Evolutionary conservation across 1,284 basidiomycete species (phyloP), one percentile per base, ranked within the genome.

Genomic region (Volvariella surrecta): DNA sequence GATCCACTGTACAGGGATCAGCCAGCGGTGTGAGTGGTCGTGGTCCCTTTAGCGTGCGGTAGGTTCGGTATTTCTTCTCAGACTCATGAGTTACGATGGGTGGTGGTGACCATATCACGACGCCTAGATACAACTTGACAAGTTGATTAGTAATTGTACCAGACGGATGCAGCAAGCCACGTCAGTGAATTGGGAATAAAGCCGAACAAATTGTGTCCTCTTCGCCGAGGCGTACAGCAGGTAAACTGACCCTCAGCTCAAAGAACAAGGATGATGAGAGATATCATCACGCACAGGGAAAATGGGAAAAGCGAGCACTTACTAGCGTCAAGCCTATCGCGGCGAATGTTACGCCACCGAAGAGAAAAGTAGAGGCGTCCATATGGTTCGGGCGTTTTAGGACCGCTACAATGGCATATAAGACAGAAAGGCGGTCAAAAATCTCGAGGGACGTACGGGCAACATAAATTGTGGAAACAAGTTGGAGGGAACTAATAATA

Each of bases 251-350:
- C 79, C 78, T 64, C 55, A 58, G 67, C 79, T 89, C 84, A 68
- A 82, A 87, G 84, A 88, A 89, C 84, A 89, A 89, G 85, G 84
- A 89, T 89, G 85, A 85, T 74, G 61, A 19, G 38, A n/a, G 66
- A 68, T 71, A 59, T 60, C 32, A 42, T 46, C 35, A 39, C 39
- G 30, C 24, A 20, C 15, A 39, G 22, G 37, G 32, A 45, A 45
- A 10, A 35, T 2, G 45, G 31, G 32, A 32, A 13, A 22, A 17
- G 32, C 22, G 16, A 20, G 46, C 22, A 61, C 67, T 63, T 54
- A 72, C 70, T 54, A 59, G 53, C 28, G 58, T 44, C 24, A 66
- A 45, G 11, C 24, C 24, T 28, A 28, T 28, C 34, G 15, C 34
- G 13, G n/a, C 34, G 6, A 15, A 6, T 35, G 34, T 8, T 15